Evolutionary conservation across 345 rosid genomes (phyloP).

Genomic region (Noccaea caerulescens): DNA sequence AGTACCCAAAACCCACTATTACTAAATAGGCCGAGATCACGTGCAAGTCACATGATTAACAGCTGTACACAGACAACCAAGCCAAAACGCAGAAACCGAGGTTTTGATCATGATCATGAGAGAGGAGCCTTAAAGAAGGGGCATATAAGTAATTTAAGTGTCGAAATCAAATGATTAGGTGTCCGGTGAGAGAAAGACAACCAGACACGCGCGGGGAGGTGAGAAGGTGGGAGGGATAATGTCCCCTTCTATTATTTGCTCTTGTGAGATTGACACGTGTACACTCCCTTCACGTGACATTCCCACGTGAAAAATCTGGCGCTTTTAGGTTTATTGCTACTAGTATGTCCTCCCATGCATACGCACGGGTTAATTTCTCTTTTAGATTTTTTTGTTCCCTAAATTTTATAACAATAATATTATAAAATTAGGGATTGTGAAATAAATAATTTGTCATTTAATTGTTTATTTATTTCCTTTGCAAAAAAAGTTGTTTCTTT

Average conservation of each 20-base stretch:
- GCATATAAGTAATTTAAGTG: not conserved
- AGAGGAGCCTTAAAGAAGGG: not conserved
- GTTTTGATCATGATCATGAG: not conserved
- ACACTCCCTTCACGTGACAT: constrained; percentile 26
- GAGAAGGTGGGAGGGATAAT: constrained; percentile 15
- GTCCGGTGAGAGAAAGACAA: constrained; percentile 38
- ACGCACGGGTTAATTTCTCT: no score
- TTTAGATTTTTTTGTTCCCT: no score
- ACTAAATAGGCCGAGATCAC: no score
- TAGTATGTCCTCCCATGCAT: no score
- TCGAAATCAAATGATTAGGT: constrained; percentile 43
- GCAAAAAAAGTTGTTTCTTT: no score
- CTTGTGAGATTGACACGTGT: constrained; percentile 29
- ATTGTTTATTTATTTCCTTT: no score
- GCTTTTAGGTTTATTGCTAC: not conserved
- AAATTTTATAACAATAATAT: no score
- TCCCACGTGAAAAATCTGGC: constrained; percentile 34
- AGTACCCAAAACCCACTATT: not conserved
- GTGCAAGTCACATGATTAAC: constrained; percentile 24
- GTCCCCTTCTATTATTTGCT: constrained; percentile 10
- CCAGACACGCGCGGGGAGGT: constrained; percentile 37
- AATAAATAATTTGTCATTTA: no score
- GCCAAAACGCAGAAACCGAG: constrained; percentile 16
- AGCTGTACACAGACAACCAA: constrained; percentile 21
- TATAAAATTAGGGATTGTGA: no score